Percentiles rank a stretch among this genome's conserved stretches.
These are phyloP conservation scores for Penicillium hesseltinei DNA, from an alignment of 2,329 filamentous ascomycete species.

Conservation along the genomic window DNA sequence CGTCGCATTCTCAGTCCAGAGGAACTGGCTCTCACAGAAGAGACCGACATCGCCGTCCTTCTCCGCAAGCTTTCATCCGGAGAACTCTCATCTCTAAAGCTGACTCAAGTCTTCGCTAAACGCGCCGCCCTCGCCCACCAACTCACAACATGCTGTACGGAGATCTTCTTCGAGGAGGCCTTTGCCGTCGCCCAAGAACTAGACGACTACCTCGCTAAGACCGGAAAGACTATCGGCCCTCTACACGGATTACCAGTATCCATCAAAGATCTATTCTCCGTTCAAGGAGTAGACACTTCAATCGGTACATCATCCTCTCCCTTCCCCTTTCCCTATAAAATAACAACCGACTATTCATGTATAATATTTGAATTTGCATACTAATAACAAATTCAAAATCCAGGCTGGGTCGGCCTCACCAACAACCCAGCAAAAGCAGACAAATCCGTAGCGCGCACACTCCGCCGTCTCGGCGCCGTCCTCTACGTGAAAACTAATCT, in stretches of 20 bases:
- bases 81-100: constrained; percentile 19
- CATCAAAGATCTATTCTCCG: constrained; percentile 38
- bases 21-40: constrained; percentile 26
- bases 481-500: constrained; percentile 28
- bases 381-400: neutral
- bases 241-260: constrained; percentile 60
- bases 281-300: constrained; percentile 25
- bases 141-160: constrained; percentile 46
- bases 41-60: constrained; percentile 22
- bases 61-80: constrained; percentile 23
- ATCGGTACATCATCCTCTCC: constrained; percentile 12
- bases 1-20: constrained; percentile 13
- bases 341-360: too few species aligned
- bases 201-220: constrained; percentile 42
- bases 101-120: constrained; percentile 40
- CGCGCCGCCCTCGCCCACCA: constrained; percentile 35
- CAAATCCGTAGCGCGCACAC: constrained; percentile 24
- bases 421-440: constrained; percentile 19
- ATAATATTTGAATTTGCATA: too few species aligned
- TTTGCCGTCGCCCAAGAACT: constrained; percentile 46
- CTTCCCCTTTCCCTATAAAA: too few species aligned
- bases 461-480: constrained; percentile 23
- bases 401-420: constrained; percentile 27
- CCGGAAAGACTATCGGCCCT: constrained; percentile 50
- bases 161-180: constrained; percentile 53